Conservation (phyloP, 495 filamentous ascomycete species). For the Aspergillus nanangensis region DNA sequence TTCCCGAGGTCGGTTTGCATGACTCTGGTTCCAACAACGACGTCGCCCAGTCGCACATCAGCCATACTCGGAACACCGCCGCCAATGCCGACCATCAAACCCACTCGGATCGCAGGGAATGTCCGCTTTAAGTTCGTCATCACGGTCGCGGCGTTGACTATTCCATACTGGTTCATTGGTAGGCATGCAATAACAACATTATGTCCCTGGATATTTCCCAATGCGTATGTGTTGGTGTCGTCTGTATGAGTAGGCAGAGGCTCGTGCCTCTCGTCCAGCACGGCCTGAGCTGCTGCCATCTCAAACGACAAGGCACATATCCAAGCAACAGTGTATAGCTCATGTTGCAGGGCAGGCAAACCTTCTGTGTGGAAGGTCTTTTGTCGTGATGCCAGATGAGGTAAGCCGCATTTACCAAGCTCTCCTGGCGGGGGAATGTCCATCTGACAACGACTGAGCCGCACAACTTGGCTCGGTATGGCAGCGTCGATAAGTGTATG, state of each 20-base stretch:
- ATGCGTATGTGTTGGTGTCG: conserved; percentile 25
- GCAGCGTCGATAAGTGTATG: no score
- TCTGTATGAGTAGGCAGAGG: conserved; percentile 3
- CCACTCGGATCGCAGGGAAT: conserved; percentile 22
- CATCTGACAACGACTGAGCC: no score
- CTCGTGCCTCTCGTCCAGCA: conserved; percentile 28
- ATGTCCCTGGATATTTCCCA: conserved; percentile 31
- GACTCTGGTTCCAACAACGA: conserved; percentile 32
- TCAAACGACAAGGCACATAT: conserved; percentile 32
- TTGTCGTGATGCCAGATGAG: no score
- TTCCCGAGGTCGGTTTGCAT: conserved; percentile 42
- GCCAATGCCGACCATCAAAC: conserved; percentile 30
- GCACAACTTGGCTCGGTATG: no score
- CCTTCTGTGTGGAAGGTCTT: background rate
- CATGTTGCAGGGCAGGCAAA: background rate
- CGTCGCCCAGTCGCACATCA: conserved; percentile 29
- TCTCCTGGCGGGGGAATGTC: no score
- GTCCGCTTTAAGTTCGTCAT: conserved; percentile 16
- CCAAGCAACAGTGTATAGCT: conserved; percentile 30
- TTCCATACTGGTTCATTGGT: conserved; percentile 24
- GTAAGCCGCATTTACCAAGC: no score
- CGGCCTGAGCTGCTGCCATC: conserved; percentile 25
- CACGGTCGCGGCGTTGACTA: conserved; percentile 14
- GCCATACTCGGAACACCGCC: conserved; percentile 21
- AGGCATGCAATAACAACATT: conserved; percentile 44